Base-by-base conservation (phyloP, 345 rosid genomes). In the Barbarea vulgaris region DNA sequence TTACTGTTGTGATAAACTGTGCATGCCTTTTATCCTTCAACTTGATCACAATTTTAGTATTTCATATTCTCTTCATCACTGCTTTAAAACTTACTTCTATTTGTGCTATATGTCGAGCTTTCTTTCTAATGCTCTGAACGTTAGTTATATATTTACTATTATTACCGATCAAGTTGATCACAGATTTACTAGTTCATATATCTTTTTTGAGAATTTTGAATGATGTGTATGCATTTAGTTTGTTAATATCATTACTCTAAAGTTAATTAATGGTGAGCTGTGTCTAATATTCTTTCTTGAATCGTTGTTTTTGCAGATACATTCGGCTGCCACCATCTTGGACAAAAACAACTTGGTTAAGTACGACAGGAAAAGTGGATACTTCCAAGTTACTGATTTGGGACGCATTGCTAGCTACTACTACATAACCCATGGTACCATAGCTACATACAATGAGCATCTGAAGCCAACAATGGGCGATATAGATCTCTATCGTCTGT, bases 391-490 rank as follows among this genome's bases (percentile, higher is more conserved):
- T 42, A 92, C 98, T n/a, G 97, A 92, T 81, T 82, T 95, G 88
- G 99, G 99, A 57, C 90, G 99, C n/a, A 92, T 95, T 79, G 98
- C 99, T 31, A 92, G 99, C 84, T 95, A 92, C 77, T 90, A 88
- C 77, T 95, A 95, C 74, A 90, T 89, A 69, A 84, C 85, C 76
- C 96, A 95, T 70, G 99, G 97, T 77, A 95, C 99, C 36, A 92
- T 92, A 72, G 85, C 97, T 65, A 90, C 94, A 10, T 92, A 89
- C 79, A 95, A 92, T 68, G 91, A 90, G 81, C 93, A 95, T 84
- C 74, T 90, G 89, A 95, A 95, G 87, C 97, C 96, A 53, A 92
- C 93, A 55, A 95, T 92, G 97, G 99, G 98, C 28, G 94, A 92
- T 65, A 92, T 95, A 67, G 97, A 95, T 76, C 92, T 95, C 10